Evolutionary conservation across 306 rosid species (phyloP).

Genomic region (Sophora flavescens): DNA sequence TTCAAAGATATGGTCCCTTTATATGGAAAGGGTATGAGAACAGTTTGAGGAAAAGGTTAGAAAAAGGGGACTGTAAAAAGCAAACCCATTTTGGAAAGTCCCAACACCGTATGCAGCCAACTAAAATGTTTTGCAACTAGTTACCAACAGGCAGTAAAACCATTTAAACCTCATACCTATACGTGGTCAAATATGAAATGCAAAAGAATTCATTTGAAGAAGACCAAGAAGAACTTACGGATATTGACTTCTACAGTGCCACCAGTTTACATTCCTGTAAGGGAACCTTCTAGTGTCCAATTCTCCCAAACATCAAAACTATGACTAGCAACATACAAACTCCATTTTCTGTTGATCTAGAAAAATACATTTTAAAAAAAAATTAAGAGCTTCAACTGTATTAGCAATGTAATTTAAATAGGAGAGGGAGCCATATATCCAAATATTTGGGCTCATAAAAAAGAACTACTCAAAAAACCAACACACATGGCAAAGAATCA

Average conservation of each 20-base stretch:
- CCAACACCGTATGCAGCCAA: slow-evolving; percentile 34
- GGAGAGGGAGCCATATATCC: slow-evolving; percentile 28
- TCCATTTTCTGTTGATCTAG: slow-evolving; percentile 97
- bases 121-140: slow-evolving; percentile 1
- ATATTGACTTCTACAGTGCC: slow-evolving; percentile 86
- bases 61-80: slow-evolving; percentile 3
- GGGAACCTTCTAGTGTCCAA: slow-evolving; percentile 90
- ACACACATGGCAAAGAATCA: slow-evolving; percentile 19
- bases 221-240: slow-evolving; percentile 58
- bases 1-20: no score
- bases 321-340: slow-evolving; percentile 96
- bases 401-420: slow-evolving; percentile 34
- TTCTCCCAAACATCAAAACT: slow-evolving; percentile 99
- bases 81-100: slow-evolving; percentile 22
- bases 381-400: slow-evolving; percentile 24
- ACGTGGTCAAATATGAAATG: slow-evolving; percentile 5
- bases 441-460: slow-evolving; percentile 28
- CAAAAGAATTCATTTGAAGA: slow-evolving; percentile 38
- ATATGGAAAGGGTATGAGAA: neutral
- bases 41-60: slow-evolving; percentile 1
- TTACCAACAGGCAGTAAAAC: slow-evolving; percentile 8
- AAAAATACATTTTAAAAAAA: slow-evolving; percentile 44
- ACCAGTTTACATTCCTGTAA: slow-evolving; percentile 88
- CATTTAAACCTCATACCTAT: slow-evolving; percentile 22
- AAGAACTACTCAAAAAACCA: slow-evolving; percentile 23